A percentile compares a stretch with the other conserved stretches of the same genome.
Evolutionary conservation across 1,139 yeast species (phyloP).

Genomic region (Saccharomyces pastorianus): DNA sequence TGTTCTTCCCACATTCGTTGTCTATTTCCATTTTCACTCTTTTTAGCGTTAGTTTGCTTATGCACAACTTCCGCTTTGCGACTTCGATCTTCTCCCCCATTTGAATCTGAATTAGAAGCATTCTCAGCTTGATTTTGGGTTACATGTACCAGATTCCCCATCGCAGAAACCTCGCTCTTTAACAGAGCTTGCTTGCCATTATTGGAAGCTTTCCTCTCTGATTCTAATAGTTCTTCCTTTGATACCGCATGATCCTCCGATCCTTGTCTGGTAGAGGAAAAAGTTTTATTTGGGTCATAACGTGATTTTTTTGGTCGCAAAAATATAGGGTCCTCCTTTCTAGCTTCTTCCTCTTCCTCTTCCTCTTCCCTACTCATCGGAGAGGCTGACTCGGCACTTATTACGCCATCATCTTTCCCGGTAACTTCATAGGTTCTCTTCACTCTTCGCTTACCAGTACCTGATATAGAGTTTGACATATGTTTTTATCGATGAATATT

Average conservation of each 20-base stretch:
- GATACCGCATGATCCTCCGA: not conserved
- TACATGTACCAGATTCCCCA: too few species aligned
- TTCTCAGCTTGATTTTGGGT: too few species aligned
- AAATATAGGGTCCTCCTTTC: not conserved
- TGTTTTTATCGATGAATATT: not conserved
- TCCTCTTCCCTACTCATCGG: constrained; percentile 4
- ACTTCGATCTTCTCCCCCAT: not conserved
- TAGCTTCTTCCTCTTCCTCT: constrained; percentile 2
- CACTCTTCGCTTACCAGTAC: constrained; percentile 21
- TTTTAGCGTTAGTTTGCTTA: constrained; percentile 1
- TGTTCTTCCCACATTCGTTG: constrained; percentile 28
- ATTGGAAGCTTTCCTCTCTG: constrained; percentile 40
- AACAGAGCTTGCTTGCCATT: constrained; percentile 31
- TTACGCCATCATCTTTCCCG: constrained; percentile 5
- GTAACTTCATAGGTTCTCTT: constrained; percentile 22
- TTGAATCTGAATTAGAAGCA: constrained; percentile 3
- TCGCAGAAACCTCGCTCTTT: too few species aligned
- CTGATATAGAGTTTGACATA: constrained; percentile 6
- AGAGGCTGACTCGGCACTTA: not conserved
- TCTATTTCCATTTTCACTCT: constrained; percentile 8
- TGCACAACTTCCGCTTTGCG: constrained; percentile 2
- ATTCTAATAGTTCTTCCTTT: constrained; percentile 43
- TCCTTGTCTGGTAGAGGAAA: not conserved
- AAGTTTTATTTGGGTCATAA: constrained; percentile 1
- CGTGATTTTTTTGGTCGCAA: not conserved